These are phyloP conservation scores for Tuber magnatum DNA, from an alignment of 495 filamentous ascomycete genomes.

Conservation along the genomic window DNA sequence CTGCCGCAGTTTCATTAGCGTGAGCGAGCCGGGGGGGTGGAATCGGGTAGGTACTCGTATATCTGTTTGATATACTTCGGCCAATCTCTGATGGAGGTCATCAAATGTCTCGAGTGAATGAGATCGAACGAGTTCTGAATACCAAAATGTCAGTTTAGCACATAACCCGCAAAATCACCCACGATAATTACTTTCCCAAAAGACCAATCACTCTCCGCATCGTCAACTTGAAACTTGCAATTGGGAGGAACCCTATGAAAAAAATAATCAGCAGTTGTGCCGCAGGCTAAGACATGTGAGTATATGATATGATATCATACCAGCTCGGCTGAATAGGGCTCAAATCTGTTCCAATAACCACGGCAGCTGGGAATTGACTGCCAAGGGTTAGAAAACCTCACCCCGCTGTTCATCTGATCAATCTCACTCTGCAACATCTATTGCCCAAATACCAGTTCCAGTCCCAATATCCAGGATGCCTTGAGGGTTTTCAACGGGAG, in stretches of 20 bases:
- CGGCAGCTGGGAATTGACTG: conserved; percentile 36
- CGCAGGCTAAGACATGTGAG: background rate
- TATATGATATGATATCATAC: no score
- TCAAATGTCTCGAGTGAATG: conserved; percentile 42
- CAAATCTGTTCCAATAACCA: conserved; percentile 26
- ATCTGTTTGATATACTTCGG: conserved; percentile 19
- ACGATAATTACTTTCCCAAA: conserved; percentile 33
- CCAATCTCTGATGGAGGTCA: conserved; percentile 23
- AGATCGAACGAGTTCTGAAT: conserved; percentile 39
- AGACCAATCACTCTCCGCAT: conserved; percentile 44
- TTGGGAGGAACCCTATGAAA: conserved; percentile 36
- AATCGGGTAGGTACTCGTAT: conserved; percentile 39
- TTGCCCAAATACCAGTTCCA: conserved; percentile 60
- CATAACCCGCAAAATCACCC: background rate
- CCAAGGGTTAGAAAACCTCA: background rate
- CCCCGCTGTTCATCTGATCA: conserved; percentile 23
- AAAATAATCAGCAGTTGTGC: background rate
- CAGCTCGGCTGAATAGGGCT: conserved; percentile 22
- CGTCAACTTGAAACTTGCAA: conserved; percentile 48
- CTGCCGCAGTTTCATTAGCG: background rate
- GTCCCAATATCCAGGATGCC: conserved; percentile 57
- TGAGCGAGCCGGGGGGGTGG: background rate
- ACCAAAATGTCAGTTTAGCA: background rate
- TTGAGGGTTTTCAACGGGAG: conserved; percentile 49
- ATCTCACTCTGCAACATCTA: conserved; percentile 43